These are phyloP conservation scores for Graphiopsis chlorocephala DNA, from an alignment of 2,329 filamentous ascomycete species.

Conservation along the genomic window DNA sequence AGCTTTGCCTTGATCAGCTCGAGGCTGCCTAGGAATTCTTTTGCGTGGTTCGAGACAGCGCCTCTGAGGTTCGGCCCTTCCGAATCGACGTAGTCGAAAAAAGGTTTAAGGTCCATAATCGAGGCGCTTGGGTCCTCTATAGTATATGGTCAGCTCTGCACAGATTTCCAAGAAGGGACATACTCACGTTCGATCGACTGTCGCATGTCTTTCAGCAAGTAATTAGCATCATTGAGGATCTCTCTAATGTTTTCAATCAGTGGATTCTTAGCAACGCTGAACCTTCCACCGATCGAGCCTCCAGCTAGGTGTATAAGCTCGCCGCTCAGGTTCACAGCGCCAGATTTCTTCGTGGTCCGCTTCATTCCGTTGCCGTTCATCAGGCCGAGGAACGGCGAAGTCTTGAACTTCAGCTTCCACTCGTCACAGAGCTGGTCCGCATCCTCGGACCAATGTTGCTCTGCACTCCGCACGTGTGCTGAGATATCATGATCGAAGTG, in stretches of 20 bases:
- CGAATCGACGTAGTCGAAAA: slow-evolving; percentile 13
- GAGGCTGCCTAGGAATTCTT: background rate
- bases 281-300: too few species aligned
- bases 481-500: background rate
- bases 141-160: too few species aligned
- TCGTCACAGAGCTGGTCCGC: background rate
- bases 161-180: too few species aligned
- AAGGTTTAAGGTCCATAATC: slow-evolving; percentile 18
- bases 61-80: slow-evolving; percentile 15
- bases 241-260: too few species aligned
- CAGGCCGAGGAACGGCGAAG: background rate
- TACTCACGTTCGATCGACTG: too few species aligned
- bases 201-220: too few species aligned
- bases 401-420: background rate
- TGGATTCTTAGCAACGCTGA: too few species aligned
- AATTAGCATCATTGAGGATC: too few species aligned
- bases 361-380: slow-evolving; percentile 6
- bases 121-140: slow-evolving; percentile 4
- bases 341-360: background rate
- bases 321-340: slow-evolving; percentile 8
- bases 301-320: background rate
- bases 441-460: background rate
- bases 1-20: background rate
- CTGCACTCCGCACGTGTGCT: background rate
- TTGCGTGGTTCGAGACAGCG: background rate